Evolutionary conservation across 2,329 filamentous ascomycete species (phyloP).

Genomic region (Nothophaeocryptopus gaeumannii): DNA sequence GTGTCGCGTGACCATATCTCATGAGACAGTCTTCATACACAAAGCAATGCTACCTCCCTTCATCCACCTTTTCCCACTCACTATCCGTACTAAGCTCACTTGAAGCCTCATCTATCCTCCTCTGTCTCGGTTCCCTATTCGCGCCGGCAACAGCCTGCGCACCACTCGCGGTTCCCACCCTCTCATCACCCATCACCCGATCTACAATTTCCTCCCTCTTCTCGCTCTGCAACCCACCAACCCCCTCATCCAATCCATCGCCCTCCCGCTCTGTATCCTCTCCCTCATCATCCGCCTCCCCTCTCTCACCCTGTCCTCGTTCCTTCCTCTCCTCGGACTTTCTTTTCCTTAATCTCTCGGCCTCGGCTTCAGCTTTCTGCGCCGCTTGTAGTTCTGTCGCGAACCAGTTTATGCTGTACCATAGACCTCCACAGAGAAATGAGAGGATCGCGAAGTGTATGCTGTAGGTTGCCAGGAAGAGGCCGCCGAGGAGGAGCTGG

Average conservation of each 20-base stretch:
- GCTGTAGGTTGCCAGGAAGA: conserved; percentile 79
- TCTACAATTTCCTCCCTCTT: conserved; percentile 20
- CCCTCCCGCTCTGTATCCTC: conserved; percentile 47
- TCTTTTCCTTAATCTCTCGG: conserved; percentile 44
- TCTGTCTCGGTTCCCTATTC: conserved; percentile 20
- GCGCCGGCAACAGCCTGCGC: conserved; percentile 3
- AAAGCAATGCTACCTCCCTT: conserved; percentile 53
- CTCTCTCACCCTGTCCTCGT: conserved; percentile 50
- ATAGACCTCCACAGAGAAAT: conserved; percentile 73
- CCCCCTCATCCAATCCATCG: conserved; percentile 4
- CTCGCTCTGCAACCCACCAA: conserved; percentile 6
- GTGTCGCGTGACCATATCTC: conserved; percentile 3
- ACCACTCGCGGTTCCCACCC: conserved; percentile 14
- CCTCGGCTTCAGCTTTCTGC: conserved; percentile 49
- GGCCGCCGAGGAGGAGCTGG: conserved; percentile 70
- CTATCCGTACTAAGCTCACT: conserved; percentile 69
- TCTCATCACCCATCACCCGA: conserved; percentile 10
- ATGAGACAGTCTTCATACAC: neutral
- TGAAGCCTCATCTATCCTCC: conserved; percentile 27
- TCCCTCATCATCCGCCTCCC: conserved; percentile 42
- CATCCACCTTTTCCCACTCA: conserved; percentile 95
- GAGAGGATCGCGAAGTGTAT: conserved; percentile 86
- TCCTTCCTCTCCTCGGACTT: conserved; percentile 23
- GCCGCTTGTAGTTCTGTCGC: conserved; percentile 60
- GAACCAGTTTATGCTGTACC: conserved; percentile 98